Evolutionary conservation across 1,284 basidiomycete genomes (phyloP), one percentile per base, ranked within the genome.

Genomic region (Tylopilus orsonianus): DNA sequence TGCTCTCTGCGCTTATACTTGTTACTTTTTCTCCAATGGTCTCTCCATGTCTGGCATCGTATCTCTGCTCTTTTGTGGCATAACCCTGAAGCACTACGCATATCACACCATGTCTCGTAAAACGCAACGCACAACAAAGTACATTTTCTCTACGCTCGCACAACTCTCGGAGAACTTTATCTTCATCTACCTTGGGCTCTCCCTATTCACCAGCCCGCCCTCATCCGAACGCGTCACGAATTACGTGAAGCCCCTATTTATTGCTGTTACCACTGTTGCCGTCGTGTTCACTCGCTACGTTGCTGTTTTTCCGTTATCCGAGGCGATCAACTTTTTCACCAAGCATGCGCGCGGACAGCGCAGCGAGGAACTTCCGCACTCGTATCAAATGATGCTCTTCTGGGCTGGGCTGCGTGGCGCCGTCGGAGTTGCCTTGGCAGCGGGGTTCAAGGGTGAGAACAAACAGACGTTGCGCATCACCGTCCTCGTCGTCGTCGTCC

Each of bases 151-250:
- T 4, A 90, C 90, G 0, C 83, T 97, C 40, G 93, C 95, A 0
- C 90, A 94, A 62, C 81, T 99, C 19, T 93, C 92, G 20, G 97
- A 99, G 73, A 99, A 99, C 70, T 99, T 99, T 67, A 98, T 99
- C 71, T 99, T 99, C 75, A 95, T 99, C 65, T 99, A 99, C 70
- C 88, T 99, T 54, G 97, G 97, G 19, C 80, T 99, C 56, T 91
- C 91, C 38, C 79, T 99, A 14, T 99, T 99, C 77, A 99, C 96
- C 7, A 82, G 78, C 48, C 77, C 86, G 2, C 86, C 87, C 1
- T 77, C 79, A 1, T 73, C 67, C 56, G 91, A 80, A 71, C 88
- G 77, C 55, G 89, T 80, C 20, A 81, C 86, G 71, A 80, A 83
- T 65, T 89, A 97, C 58, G 91, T 98, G 72, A 98, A 97, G 69